Base-by-base conservation (phyloP, 23 red algal genomes). In the Gracilaria gracilis region DNA sequence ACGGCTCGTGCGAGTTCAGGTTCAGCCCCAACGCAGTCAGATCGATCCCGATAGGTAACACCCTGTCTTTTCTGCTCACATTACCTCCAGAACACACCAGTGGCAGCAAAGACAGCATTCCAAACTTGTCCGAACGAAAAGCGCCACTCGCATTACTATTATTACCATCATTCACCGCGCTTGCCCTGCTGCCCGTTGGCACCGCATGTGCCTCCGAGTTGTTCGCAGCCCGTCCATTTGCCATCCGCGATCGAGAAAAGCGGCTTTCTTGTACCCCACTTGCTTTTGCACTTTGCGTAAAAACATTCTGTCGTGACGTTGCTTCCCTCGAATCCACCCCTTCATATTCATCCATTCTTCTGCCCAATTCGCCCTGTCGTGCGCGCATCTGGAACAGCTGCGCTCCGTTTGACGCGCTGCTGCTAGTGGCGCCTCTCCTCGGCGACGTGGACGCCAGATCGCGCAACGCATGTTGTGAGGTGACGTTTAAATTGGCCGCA, bases 1-100 rank as follows among this genome's bases (percentile, higher is more conserved):
- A 70, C 13, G 97, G 97, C 36, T 95, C 97, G 31, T 61, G 33
- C 14, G 93, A 95, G 24, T 94, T 99, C 8, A 99, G 88, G 69
- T 99, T 93, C 46, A 99, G 90, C 32, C 97, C 97, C 27, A 99
- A 55, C 9, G 58, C 55, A 17, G 94, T 99, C 19, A 99, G 80
- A 67, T 99, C 97, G 4, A 99, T 62, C n/a, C 97, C 97, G 54
- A 92, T 79, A 0, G 97, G 70, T 24, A 99, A 77, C 19, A 96
- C 59, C 46, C 82, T 54, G 25, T 78, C 61, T 31, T 94, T 86
- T 51, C 84, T 94, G 20, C 31, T 51, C 13, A 50, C 39, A 47
- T 80, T 48, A 20, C 75, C 79, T 20, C 51, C 46, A 33, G 91
- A 66, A 29, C 14, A 61, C 24, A 94, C 80, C 32, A 81, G 64